Evolutionary conservation across 2,329 filamentous ascomycete species (phyloP).

Genomic region (Ascomycota sp.): DNA sequence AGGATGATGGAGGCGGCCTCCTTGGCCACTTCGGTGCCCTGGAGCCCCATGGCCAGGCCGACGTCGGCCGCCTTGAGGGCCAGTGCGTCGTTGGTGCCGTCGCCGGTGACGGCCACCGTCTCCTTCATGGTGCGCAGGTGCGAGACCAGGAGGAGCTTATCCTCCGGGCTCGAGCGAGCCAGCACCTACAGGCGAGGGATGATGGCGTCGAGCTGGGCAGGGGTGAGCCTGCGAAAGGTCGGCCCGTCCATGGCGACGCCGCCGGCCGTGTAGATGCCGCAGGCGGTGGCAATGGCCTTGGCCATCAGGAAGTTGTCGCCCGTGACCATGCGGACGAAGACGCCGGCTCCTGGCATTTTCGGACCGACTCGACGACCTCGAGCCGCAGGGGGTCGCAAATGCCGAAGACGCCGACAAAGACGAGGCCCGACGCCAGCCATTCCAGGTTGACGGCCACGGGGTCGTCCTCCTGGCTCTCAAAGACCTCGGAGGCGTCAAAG

Average conservation of each 20-base stretch:
- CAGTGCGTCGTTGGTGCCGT: slow-evolving; percentile 46
- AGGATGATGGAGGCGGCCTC: slow-evolving; percentile 45
- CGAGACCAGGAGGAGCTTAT: slow-evolving; percentile 45
- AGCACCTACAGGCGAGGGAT: slow-evolving; percentile 46
- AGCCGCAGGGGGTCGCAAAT: slow-evolving; percentile 47
- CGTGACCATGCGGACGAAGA: slow-evolving; percentile 45
- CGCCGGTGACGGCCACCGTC: slow-evolving; percentile 45
- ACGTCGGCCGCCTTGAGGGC: slow-evolving; percentile 46
- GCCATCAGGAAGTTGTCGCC: slow-evolving; percentile 23
- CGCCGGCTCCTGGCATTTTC: slow-evolving; percentile 41
- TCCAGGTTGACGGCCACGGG: slow-evolving; percentile 15
- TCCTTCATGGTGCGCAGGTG: slow-evolving; percentile 43
- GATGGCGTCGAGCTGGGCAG: slow-evolving; percentile 25
- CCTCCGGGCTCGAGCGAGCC: slow-evolving; percentile 48
- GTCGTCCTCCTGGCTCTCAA: slow-evolving; percentile 24
- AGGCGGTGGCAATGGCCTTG: slow-evolving; percentile 22
- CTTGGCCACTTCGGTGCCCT: slow-evolving; percentile 46
- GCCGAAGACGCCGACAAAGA: slow-evolving; percentile 30
- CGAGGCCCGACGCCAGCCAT: slow-evolving; percentile 24
- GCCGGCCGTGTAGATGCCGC: slow-evolving; percentile 30
- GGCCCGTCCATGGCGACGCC: slow-evolving; percentile 38
- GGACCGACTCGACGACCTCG: slow-evolving; percentile 40
- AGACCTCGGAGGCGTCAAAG: slow-evolving; percentile 46
- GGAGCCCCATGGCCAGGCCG: slow-evolving; percentile 47
- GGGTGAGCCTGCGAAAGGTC: slow-evolving; percentile 35